phyloP scores from a whole-genome alignment of 2,329 filamentous ascomycete species.

The Fusarium vanettenii region DNA sequence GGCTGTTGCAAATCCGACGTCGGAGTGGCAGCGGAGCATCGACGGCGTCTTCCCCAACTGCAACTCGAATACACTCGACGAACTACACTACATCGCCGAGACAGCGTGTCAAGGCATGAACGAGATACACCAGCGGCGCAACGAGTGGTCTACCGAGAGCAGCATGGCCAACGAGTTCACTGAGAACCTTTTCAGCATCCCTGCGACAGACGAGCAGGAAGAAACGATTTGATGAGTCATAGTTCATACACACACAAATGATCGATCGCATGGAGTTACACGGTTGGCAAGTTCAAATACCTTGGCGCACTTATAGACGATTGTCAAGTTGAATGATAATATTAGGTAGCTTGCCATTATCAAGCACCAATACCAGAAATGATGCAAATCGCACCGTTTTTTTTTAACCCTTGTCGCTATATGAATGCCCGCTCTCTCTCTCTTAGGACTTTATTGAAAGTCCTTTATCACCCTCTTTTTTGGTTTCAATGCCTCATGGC shows the following conservation, averaged over 20 bases:
- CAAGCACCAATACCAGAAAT: slow-evolving; percentile 33
- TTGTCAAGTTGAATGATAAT: slow-evolving; percentile 25
- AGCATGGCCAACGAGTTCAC: slow-evolving; percentile 47
- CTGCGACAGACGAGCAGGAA: slow-evolving; percentile 17
- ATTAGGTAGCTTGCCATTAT: slow-evolving; percentile 35
- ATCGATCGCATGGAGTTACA: slow-evolving; percentile 1
- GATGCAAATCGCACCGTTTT: slow-evolving; percentile 29
- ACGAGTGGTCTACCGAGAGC: slow-evolving; percentile 45
- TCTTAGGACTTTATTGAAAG: slow-evolving; percentile 12
- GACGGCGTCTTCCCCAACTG: slow-evolving; percentile 58
- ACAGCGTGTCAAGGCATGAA: slow-evolving; percentile 58
- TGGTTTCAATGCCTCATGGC: slow-evolving; percentile 18
- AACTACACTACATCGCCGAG: slow-evolving; percentile 58
- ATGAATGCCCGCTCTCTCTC: slow-evolving; percentile 27
- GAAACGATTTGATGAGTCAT: neutral
- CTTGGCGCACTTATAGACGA: slow-evolving; percentile 4
- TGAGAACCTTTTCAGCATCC: slow-evolving; percentile 43
- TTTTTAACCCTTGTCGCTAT: slow-evolving; percentile 32
- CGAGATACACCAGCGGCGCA: slow-evolving; percentile 52
- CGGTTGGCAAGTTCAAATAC: slow-evolving; percentile 1
- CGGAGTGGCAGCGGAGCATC: slow-evolving; percentile 56
- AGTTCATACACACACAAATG: neutral
- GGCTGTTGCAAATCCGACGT: slow-evolving; percentile 54
- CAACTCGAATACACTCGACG: slow-evolving; percentile 56
- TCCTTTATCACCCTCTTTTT: slow-evolving; percentile 20